Evolutionary conservation across 257 asterid genomes (phyloP).

Genomic region (Capsicum chinense): DNA sequence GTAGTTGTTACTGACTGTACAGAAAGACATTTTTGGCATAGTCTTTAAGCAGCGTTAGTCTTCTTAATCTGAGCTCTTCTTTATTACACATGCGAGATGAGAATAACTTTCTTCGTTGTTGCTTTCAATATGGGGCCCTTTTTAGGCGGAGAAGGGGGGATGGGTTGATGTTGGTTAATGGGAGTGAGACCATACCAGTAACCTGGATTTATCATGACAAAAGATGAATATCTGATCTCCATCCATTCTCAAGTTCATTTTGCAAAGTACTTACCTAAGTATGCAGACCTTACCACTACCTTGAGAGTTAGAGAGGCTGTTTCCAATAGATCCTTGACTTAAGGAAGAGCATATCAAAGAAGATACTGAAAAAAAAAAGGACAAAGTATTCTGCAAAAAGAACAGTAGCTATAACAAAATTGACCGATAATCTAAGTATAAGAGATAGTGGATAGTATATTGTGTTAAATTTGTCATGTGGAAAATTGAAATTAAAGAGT

Average conservation of each 20-base stretch:
- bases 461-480: neutral
- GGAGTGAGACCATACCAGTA: no score
- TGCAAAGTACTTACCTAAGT: neutral
- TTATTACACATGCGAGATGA: neutral
- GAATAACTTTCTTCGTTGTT: neutral
- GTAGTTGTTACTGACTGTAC: neutral
- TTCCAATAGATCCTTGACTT: no score
- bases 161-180: neutral
- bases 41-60: neutral
- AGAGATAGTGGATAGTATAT: no score
- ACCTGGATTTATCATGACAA: neutral
- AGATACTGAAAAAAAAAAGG: neutral
- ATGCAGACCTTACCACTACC: neutral
- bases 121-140: neutral
- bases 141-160: neutral
- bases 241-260: neutral
- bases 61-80: neutral
- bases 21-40: neutral
- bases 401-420: no score
- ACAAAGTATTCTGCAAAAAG: no score
- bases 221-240: neutral
- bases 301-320: no score
- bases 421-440: no score
- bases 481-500: neutral
- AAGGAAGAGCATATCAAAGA: slow-evolving; percentile 24